A percentile compares a stretch with the other conserved stretches of the same genome.
phyloP scores from a whole-genome alignment of 345 rosid genomes.

The Abelmoschus esculentus region DNA sequence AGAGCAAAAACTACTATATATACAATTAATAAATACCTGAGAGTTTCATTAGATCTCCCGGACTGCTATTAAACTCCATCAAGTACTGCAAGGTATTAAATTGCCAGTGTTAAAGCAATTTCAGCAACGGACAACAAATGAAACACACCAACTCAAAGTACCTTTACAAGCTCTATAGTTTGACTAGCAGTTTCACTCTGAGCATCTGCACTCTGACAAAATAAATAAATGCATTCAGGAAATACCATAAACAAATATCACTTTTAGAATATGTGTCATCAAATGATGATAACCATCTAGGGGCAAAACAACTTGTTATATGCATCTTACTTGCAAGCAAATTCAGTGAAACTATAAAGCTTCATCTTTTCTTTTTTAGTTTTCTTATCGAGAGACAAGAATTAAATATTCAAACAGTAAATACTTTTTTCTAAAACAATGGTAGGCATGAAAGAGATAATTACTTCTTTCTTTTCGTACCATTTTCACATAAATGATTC shows the following conservation, averaged over 20 bases:
- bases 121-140: conserved; percentile 1
- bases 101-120: conserved; percentile 15
- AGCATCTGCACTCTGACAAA: conserved; percentile 93
- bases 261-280: not conserved
- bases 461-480: not conserved
- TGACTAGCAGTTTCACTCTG: conserved; percentile 98
- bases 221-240: conserved; percentile 10
- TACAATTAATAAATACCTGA: not conserved
- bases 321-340: not conserved
- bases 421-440: not conserved
- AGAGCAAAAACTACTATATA: not conserved
- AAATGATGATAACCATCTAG: not conserved
- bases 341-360: not conserved
- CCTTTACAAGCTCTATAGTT: conserved; percentile 97
- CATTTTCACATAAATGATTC: not conserved
- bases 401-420: conserved; percentile 1
- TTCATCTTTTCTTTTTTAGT: no score
- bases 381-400: not conserved
- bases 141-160: conserved; percentile 23
- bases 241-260: not conserved
- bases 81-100: conserved; percentile 60
- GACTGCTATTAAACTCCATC: conserved; percentile 99
- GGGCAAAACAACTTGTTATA: not conserved
- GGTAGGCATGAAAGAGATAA: not conserved
- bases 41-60: conserved; percentile 98